A percentile compares a stretch with the other conserved stretches of the same genome.
Conservation (phyloP, 495 filamentous ascomycete genomes). For the Lichenothelia convexa region DNA sequence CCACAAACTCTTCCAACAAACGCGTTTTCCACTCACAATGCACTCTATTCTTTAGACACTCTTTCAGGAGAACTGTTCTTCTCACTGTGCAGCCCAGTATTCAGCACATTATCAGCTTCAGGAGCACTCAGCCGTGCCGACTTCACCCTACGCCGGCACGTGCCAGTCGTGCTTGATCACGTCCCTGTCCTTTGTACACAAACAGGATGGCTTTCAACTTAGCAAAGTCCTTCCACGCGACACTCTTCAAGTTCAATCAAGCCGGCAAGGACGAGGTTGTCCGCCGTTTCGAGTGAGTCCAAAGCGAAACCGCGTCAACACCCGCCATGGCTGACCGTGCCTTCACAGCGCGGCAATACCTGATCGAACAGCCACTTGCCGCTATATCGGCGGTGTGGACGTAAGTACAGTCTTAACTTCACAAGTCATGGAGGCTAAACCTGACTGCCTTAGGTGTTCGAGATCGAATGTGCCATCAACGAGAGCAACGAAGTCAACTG, state of each 20-base stretch:
- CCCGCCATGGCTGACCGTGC: not conserved
- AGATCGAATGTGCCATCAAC: not conserved
- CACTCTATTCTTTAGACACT: not conserved
- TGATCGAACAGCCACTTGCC: not conserved
- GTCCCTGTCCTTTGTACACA: not conserved
- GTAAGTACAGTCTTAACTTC: not conserved
- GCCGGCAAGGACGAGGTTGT: slow-evolving; percentile 3
- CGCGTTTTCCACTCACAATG: too few species aligned
- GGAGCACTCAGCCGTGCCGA: not conserved
- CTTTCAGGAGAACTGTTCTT: not conserved
- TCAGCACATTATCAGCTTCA: not conserved
- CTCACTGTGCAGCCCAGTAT: not conserved
- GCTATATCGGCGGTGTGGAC: not conserved
- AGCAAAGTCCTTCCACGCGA: slow-evolving; percentile 6
- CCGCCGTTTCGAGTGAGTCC: slow-evolving; percentile 1
- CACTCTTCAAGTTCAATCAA: slow-evolving; percentile 4
- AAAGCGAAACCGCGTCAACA: not conserved
- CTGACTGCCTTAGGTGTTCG: not conserved
- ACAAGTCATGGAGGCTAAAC: not conserved
- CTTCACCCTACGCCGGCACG: not conserved
- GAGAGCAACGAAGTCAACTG: not conserved
- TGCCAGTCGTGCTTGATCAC: too few species aligned
- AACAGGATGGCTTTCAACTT: not conserved
- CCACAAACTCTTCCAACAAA: too few species aligned
- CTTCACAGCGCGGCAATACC: not conserved